Base-by-base conservation (phyloP, 495 filamentous ascomycete genomes). In the Trypethelium eluteriae region DNA sequence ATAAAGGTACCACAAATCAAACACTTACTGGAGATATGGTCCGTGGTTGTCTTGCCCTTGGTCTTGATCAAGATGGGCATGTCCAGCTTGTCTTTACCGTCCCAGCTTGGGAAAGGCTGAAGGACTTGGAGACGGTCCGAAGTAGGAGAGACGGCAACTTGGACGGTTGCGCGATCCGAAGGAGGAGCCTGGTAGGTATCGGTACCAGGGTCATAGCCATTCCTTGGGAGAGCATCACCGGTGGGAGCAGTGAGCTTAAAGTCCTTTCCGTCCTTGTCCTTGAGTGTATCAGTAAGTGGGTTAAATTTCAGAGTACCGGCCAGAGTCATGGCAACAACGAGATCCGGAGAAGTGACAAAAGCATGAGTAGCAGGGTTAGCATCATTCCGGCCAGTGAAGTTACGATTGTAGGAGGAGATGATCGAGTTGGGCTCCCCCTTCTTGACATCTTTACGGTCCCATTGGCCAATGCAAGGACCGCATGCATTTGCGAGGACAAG, bases 381-480 rank as follows among this genome's bases (percentile, higher is more conserved):
- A 73, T 98, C 94, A 80, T 98, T 98, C 79, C 94, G 92, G 71
- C 94, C 94, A 72, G 93, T 98, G 83, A 99, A 99, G 86, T 99
- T 99, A 80, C 94, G 92, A 86, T 96, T 96, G 86, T 96, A 94
- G 50, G 92, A 96, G 41, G 90, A 95, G 76, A 96, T 84, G 79
- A 96, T 96, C 18, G 92, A 93, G 86, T 98, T 98, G 70, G 92
- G 80, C 75, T 93, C 91, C 70, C 95, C 95, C 87, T 98, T 98
- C 85, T 93, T 91, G 46, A 97, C 91, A 70, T 98, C 93, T 16
- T 35, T 4, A 44, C 41, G 62, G 49, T 70, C 46, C 34, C 47
- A 53, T 61, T 64, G 47, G 46, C 82, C 83, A 76, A 87, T 88
- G 79, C 85, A 87, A 71, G 84, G 84, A 71, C 92, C 94, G 76